These are phyloP conservation scores for Tylopilus vinaceipallidus DNA, from an alignment of 768 basidiomycete species.

Conservation along the genomic window DNA sequence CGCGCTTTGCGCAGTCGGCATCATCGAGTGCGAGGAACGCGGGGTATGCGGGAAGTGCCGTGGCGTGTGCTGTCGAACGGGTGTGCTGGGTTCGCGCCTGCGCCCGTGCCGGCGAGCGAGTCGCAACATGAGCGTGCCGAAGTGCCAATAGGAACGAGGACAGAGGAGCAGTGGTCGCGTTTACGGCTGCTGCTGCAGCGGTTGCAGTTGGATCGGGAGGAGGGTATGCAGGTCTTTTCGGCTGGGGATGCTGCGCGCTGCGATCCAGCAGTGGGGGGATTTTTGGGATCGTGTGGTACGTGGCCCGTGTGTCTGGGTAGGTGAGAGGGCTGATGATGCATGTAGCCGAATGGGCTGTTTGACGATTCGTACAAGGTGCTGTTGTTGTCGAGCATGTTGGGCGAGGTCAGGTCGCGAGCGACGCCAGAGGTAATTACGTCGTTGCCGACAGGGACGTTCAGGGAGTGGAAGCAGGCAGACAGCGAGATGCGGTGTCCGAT, in stretches of 20 bases:
- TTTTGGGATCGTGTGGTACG: constrained; percentile 54
- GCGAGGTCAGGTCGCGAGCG: constrained; percentile 65
- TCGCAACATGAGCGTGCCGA: no score
- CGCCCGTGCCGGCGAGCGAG: no score
- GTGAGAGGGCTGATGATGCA: no score
- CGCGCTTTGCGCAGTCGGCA: constrained; percentile 20
- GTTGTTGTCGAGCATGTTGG: constrained; percentile 56
- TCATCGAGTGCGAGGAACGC: constrained; percentile 7
- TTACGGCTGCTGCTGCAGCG: constrained; percentile 27
- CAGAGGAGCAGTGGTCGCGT: constrained; percentile 24
- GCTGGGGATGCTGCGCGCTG: constrained; percentile 23
- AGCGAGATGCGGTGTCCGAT: constrained; percentile 80
- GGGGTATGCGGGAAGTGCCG: constrained; percentile 20
- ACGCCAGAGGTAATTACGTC: constrained; percentile 61
- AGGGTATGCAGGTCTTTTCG: constrained; percentile 22
- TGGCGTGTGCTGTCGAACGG: constrained; percentile 26
- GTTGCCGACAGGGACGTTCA: constrained; percentile 59
- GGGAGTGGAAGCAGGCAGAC: constrained; percentile 64
- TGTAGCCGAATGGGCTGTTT: constrained; percentile 72
- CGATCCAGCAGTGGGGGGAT: constrained; percentile 24
- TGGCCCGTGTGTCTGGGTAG: neutral
- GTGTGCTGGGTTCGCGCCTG: neutral
- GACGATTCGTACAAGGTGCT: constrained; percentile 74
- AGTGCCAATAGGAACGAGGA: no score
- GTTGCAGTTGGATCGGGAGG: constrained; percentile 28